Conservation (phyloP, 805 yeast genomes). For the Suhomyces prunicola region DNA sequence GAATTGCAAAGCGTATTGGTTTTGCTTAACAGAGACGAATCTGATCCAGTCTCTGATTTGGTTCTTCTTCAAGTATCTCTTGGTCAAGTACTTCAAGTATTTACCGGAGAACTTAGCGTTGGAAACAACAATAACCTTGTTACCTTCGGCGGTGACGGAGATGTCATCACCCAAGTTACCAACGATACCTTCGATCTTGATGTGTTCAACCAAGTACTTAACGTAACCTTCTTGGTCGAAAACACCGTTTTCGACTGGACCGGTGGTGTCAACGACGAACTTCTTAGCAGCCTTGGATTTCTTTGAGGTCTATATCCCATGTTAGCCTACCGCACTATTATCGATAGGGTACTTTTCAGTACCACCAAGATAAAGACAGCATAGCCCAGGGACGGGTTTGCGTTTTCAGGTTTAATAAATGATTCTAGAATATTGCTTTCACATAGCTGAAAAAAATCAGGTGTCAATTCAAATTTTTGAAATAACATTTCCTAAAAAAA, state of each 20-base stretch:
- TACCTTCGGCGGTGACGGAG: constrained; percentile 82
- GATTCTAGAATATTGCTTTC: constrained; percentile 4
- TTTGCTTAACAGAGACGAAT: constrained; percentile 92
- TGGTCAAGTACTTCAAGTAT: constrained; percentile 98
- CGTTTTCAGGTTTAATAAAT: constrained; percentile 7
- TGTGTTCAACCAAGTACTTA: constrained; percentile 97
- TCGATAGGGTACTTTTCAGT: constrained; percentile 14
- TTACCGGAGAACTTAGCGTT: constrained; percentile 98
- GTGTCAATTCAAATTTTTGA: neutral
- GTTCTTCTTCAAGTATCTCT: constrained; percentile 99
- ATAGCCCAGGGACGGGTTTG: constrained; percentile 48
- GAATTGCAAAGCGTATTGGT: constrained; percentile 97
- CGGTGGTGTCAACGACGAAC: constrained; percentile 93
- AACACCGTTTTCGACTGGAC: constrained; percentile 96
- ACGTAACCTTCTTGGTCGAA: constrained; percentile 97
- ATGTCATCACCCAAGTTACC: constrained; percentile 97
- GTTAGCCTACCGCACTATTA: constrained; percentile 74
- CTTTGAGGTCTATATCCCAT: constrained; percentile 68
- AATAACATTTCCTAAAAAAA: constrained; percentile 1
- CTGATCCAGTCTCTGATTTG: constrained; percentile 99
- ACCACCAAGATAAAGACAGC: constrained; percentile 40
- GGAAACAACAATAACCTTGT: constrained; percentile 85
- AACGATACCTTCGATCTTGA: constrained; percentile 94
- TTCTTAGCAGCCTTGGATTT: constrained; percentile 69
- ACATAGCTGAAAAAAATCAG: constrained; percentile 1